Evolutionary conservation across 345 rosid genomes (phyloP).

Genomic region (Pelargonium nanum): DNA sequence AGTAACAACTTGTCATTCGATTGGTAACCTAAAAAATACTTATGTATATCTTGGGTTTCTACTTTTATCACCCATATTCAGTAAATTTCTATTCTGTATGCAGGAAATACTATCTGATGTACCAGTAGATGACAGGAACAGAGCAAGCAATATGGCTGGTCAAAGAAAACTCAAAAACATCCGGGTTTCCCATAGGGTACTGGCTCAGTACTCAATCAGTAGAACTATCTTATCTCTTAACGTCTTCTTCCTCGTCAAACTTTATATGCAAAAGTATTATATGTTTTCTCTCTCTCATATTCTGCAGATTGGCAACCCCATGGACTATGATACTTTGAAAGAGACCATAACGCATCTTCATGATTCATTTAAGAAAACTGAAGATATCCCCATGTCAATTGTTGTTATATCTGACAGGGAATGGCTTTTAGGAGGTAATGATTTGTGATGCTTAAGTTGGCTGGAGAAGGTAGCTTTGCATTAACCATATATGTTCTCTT

Average conservation of each 20-base stretch:
- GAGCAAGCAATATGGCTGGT: constrained; percentile 24
- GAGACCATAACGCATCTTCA: constrained; percentile 49
- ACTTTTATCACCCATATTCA: not conserved
- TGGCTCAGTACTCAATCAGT: constrained; percentile 5
- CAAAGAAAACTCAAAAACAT: constrained; percentile 50
- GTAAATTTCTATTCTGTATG: not conserved
- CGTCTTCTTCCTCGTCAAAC: constrained; percentile 1
- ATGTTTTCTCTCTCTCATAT: constrained; percentile 11
- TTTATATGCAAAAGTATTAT: constrained; percentile 5
- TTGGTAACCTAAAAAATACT: too few relatives aligned
- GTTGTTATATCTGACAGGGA: constrained; percentile 80
- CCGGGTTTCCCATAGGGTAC: constrained; percentile 61
- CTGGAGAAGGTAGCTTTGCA: constrained; percentile 1
- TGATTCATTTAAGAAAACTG: constrained; percentile 33
- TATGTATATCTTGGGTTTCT: too few relatives aligned
- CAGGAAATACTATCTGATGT: constrained; percentile 94
- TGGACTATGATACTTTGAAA: constrained; percentile 63
- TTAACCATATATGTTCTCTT: constrained; percentile 15
- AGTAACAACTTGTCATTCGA: too few relatives aligned
- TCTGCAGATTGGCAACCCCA: constrained; percentile 74
- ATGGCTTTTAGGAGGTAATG: constrained; percentile 74
- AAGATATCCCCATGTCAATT: constrained; percentile 58
- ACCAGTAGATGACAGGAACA: constrained; percentile 63
- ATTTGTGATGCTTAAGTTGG: constrained; percentile 6
- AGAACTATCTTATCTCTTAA: not conserved